phyloP scores from a whole-genome alignment of 495 filamentous ascomycete genomes.

The Clavariopsis aquatica region DNA sequence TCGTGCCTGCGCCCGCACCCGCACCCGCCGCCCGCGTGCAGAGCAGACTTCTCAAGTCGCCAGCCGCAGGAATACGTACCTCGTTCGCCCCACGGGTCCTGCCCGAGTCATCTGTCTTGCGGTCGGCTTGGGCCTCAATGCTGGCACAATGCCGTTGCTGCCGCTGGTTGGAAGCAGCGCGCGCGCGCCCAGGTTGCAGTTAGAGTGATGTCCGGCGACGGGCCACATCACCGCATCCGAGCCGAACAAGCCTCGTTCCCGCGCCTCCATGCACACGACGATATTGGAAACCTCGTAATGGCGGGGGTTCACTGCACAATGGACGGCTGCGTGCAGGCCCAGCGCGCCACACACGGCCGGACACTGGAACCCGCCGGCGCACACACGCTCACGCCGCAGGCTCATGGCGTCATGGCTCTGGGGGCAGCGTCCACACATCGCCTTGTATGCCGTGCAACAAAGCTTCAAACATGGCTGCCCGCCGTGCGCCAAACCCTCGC shows the following conservation, averaged over 20 bases:
- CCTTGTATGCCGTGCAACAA: constrained; percentile 15
- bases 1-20: too few species aligned
- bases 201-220: neutral
- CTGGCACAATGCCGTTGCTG: neutral
- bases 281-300: constrained; percentile 28
- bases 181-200: neutral
- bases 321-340: constrained; percentile 19
- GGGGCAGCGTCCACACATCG: constrained; percentile 8
- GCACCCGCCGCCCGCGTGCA: constrained; percentile 17
- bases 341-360: constrained; percentile 27
- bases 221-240: neutral
- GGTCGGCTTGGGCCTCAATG: constrained; percentile 15
- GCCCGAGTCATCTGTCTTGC: neutral
- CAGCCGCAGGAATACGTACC: constrained; percentile 7
- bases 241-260: constrained; percentile 22
- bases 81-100: neutral
- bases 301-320: neutral
- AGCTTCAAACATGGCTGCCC: constrained; percentile 7
- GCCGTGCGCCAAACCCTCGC: constrained; percentile 14
- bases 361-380: neutral
- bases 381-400: neutral
- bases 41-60: constrained; percentile 2
- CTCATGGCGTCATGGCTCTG: constrained; percentile 19
- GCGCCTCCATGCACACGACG: constrained; percentile 27
- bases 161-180: neutral